These are phyloP conservation scores for Kluyveromyces dobzhanskii DNA, from an alignment of 805 yeast species.

Conservation along the genomic window DNA sequence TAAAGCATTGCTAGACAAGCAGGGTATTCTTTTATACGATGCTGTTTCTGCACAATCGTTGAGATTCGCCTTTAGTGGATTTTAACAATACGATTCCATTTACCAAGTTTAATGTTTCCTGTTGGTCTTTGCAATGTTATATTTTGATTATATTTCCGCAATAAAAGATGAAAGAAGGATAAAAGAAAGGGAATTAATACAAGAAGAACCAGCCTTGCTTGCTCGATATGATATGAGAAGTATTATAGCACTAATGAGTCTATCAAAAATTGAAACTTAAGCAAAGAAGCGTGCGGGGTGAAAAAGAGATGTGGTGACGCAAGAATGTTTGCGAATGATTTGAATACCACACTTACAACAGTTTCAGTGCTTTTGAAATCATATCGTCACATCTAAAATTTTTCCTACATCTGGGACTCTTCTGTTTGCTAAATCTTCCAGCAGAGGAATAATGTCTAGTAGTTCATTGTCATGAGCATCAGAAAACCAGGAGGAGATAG, in stretches of 20 bases:
- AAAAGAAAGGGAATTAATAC: background rate
- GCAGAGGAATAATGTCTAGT: conserved; percentile 80
- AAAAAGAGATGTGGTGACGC: background rate
- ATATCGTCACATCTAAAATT: conserved; percentile 65
- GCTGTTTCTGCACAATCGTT: too few relatives aligned
- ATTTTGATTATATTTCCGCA: too few relatives aligned
- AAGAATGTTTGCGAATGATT: too few relatives aligned
- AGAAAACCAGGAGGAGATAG: conserved; percentile 96
- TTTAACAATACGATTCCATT: too few relatives aligned
- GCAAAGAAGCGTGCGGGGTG: background rate
- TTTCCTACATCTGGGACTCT: conserved; percentile 78
- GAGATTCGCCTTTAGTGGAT: too few relatives aligned
- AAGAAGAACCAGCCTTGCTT: conserved; percentile 6
- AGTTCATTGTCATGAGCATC: conserved; percentile 96
- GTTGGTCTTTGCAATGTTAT: too few relatives aligned
- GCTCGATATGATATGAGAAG: background rate
- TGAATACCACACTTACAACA: too few relatives aligned
- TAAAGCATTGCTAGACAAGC: too few relatives aligned
- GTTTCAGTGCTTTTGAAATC: too few relatives aligned
- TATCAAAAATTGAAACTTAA: conserved; percentile 2
- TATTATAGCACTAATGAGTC: conserved; percentile 2
- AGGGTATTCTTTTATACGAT: too few relatives aligned
- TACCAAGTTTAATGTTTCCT: too few relatives aligned
- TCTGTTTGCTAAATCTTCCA: conserved; percentile 69
- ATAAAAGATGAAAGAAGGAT: too few relatives aligned